Evolutionary conservation across 768 basidiomycete species (phyloP).

Genomic region (Lepiota brunneoincarnata): DNA sequence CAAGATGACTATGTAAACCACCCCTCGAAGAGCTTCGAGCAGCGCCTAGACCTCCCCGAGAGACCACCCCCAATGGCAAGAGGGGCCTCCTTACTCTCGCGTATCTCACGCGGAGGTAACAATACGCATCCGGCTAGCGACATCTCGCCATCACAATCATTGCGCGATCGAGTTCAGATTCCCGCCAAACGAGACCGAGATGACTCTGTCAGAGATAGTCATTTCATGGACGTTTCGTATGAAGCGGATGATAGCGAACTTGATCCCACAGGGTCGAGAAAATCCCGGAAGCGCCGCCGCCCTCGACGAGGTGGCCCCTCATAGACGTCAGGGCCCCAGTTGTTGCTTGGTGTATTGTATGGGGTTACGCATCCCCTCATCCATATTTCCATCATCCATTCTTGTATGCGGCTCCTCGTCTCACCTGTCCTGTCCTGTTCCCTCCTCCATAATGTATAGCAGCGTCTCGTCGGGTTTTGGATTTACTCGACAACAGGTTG

Average conservation of each 20-base stretch:
- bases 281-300: slow-evolving; percentile 4
- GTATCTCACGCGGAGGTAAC: slow-evolving; percentile 7
- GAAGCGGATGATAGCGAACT: slow-evolving; percentile 7
- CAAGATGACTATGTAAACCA: slow-evolving; percentile 3
- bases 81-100: slow-evolving; percentile 8
- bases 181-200: slow-evolving; percentile 12
- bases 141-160: slow-evolving; percentile 2
- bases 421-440: background rate
- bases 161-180: slow-evolving; percentile 15
- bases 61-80: slow-evolving; percentile 1
- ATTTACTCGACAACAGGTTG: slow-evolving; percentile 12
- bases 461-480: slow-evolving; percentile 10
- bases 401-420: slow-evolving; percentile 1
- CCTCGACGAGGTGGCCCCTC: slow-evolving; percentile 3
- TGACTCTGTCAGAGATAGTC: slow-evolving; percentile 1
- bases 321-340: slow-evolving; percentile 1
- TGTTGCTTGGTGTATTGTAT: background rate
- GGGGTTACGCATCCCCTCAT: background rate
- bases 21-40: slow-evolving; percentile 9
- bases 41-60: slow-evolving; percentile 1
- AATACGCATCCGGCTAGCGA: background rate
- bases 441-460: slow-evolving; percentile 9
- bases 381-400: slow-evolving; percentile 4
- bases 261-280: slow-evolving; percentile 3
- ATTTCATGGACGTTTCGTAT: background rate